These are phyloP conservation scores for Leccinum ochraceum DNA, from an alignment of 768 basidiomycete species.

Conservation along the genomic window DNA sequence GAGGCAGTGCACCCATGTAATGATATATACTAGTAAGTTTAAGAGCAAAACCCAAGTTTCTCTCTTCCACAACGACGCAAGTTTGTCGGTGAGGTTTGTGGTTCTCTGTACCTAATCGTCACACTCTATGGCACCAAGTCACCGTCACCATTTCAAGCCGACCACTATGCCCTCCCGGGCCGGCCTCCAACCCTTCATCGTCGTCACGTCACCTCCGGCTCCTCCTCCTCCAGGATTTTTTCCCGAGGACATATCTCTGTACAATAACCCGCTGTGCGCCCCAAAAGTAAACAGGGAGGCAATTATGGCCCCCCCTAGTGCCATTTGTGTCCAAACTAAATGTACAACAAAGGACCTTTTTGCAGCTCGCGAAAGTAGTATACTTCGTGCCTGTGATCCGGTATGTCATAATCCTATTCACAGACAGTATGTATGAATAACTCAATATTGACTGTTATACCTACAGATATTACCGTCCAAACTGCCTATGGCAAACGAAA, in stretches of 20 bases:
- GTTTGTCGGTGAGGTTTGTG: too few relatives aligned
- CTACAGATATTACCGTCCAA: neutral
- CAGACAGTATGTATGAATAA: neutral
- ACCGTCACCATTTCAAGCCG: too few relatives aligned
- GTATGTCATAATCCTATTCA: neutral
- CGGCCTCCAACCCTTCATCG: too few relatives aligned
- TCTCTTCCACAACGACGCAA: too few relatives aligned
- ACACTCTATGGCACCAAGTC: too few relatives aligned
- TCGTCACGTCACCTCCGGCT: too few relatives aligned
- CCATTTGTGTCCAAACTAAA: neutral
- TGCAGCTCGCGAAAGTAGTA: neutral
- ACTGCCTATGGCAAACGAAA: neutral
- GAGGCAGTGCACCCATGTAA: too few relatives aligned
- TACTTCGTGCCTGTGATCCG: neutral
- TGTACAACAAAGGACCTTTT: neutral
- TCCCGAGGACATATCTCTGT: neutral
- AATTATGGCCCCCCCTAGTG: neutral
- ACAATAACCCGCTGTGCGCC: neutral
- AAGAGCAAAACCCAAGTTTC: too few relatives aligned
- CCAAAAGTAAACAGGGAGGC: neutral
- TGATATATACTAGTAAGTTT: too few relatives aligned
- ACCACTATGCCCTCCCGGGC: too few relatives aligned
- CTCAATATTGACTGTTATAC: neutral
- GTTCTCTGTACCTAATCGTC: too few relatives aligned
- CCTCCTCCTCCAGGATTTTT: neutral